Base-by-base conservation (phyloP, 2,329 filamentous ascomycete species). In the Aspergillus unguis region DNA sequence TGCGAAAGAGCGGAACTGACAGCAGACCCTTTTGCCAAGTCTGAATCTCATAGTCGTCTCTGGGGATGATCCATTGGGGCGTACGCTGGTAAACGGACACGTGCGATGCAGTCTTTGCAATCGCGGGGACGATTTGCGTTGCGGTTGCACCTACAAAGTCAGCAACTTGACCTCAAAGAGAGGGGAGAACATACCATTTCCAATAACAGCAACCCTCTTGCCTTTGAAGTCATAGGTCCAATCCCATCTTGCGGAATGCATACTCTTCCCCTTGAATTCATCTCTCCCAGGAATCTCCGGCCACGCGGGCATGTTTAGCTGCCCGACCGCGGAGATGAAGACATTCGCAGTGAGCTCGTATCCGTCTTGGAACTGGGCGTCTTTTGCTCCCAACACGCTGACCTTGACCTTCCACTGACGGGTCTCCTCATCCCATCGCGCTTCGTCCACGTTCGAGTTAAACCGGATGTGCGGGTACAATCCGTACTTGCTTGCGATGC, bases 221-320 rank as follows among this genome's bases (percentile, higher is more conserved):
- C 72, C 78, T 29, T 68, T 64, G n/a, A 82, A 59, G 45, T 77
- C 73, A 56, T 81, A 82, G 40, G 73, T 79, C 79, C 80, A 83
- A 54, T 84, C 80, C 80, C 81, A 84, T n/a, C 80, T 65, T 4
- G 81, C 80, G 2, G 77, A 79, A 55, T 84, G 81, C 72, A 79
- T 81, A 50, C 75, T 68, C 65, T 80, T 81, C 2, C 80, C 79
- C 37, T 75, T 65, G 52, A 80, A 82, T 5, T 69, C 65, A 0
- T 76, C 66, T 7, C 80, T 50, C 0, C 79, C 79, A 6, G 74
- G 66, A 9, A 82, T 79, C 1, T 73, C 62, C 0, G 80, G 79
- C 57, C 74, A 77, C 5, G 70, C 67, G 0, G 82, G 82, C 31
- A 75, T 66, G 58, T 85, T 85, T 33, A 85, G 65, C 59, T 84